These are phyloP conservation scores for Candida sp. DNA, from an alignment of 1,139 yeast genomes.

Conservation along the genomic window DNA sequence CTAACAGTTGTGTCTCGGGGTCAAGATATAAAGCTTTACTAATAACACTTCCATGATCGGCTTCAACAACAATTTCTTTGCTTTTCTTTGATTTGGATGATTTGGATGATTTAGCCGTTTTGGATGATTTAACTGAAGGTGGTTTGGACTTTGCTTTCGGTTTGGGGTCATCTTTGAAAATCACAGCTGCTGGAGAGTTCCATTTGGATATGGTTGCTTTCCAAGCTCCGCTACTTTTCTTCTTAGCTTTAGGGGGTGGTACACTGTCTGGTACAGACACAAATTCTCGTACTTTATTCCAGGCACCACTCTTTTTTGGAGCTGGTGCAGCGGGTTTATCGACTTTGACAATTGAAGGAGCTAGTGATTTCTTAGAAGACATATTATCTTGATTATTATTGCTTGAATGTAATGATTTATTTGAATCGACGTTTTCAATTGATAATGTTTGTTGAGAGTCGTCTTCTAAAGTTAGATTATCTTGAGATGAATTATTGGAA, in stretches of 20 bases:
- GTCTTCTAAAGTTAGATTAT: not conserved
- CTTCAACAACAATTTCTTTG: conserved; percentile 30
- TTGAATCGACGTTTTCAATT: not conserved
- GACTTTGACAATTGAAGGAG: not conserved
- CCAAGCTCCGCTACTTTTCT: not conserved
- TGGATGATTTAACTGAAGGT: not conserved
- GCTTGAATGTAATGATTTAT: not conserved
- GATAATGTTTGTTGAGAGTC: not conserved
- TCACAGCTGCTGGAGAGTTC: conserved; percentile 2
- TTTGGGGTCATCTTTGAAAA: conserved; percentile 1
- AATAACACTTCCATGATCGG: conserved; percentile 19
- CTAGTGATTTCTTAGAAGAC: not conserved
- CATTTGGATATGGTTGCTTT: not conserved
- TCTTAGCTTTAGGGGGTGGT: not conserved
- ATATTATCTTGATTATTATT: not conserved
- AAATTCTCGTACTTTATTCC: not conserved
- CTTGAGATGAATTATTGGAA: too few relatives aligned
- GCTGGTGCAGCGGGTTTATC: not conserved
- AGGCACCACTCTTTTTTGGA: not conserved
- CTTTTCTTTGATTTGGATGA: conserved; percentile 5
- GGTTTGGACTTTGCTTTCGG: not conserved
- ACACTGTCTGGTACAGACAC: not conserved
- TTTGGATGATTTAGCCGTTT: too few relatives aligned
- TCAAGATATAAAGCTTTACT: conserved; percentile 32
- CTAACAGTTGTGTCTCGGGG: conserved; percentile 31